Evolutionary conservation across 192 early-diverging fungal species (phyloP).

Genomic region (Entophlyctis luteolus): DNA sequence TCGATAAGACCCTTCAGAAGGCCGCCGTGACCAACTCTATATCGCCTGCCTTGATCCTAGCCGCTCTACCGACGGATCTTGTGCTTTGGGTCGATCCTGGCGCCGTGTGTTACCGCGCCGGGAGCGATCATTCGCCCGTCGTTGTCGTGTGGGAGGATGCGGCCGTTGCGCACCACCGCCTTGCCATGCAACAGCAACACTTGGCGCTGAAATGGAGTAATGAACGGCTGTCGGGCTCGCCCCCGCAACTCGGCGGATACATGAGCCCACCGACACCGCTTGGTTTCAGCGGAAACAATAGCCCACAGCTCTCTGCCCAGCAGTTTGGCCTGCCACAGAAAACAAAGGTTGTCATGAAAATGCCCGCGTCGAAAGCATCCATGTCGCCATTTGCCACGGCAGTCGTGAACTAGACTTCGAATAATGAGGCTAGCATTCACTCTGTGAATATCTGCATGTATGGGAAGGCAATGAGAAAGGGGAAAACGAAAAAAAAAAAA

Average conservation of each 20-base stretch:
- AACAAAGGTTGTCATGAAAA: constrained; percentile 16
- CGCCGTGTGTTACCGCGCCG: constrained; percentile 2
- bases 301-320: background rate
- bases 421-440: no score
- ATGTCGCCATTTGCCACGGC: background rate
- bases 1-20: constrained; percentile 14
- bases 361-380: constrained; percentile 3
- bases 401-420: constrained; percentile 10
- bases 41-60: background rate
- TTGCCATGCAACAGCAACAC: constrained; percentile 5
- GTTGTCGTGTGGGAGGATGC: constrained; percentile 19
- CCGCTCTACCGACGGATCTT: background rate
- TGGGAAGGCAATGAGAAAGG: no score
- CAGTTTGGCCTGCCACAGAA: background rate
- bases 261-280: no score
- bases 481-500: no score
- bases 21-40: constrained; percentile 1
- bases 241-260: background rate
- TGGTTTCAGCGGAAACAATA: background rate
- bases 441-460: no score
- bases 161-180: background rate
- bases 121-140: constrained; percentile 18
- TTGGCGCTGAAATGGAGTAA: constrained; percentile 8
- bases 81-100: constrained; percentile 22
- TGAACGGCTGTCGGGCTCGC: background rate